Evolutionary conservation across 805 yeast species (phyloP).

Genomic region (Yarrowia sp.): DNA sequence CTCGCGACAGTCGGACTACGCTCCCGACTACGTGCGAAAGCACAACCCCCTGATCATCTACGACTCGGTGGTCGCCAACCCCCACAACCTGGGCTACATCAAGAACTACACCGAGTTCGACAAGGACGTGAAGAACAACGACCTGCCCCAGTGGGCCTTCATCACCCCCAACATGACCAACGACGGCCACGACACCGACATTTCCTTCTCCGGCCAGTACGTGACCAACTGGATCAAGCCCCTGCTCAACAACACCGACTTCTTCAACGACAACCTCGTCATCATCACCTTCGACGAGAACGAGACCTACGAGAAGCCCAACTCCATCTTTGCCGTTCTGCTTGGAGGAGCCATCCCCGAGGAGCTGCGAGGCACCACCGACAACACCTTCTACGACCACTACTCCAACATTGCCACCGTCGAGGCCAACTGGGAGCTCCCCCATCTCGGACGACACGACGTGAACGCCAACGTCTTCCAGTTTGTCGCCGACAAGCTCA

Average conservation of each 20-base stretch:
- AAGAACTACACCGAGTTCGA: constrained; percentile 50
- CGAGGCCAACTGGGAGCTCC: constrained; percentile 52
- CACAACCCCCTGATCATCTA: constrained; percentile 50
- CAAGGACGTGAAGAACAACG: constrained; percentile 43
- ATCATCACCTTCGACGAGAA: constrained; percentile 53
- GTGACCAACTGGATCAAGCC: constrained; percentile 47
- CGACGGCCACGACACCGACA: constrained; percentile 52
- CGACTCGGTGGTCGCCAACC: constrained; percentile 43
- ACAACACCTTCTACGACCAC: constrained; percentile 51
- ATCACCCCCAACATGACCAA: constrained; percentile 55
- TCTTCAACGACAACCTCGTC: constrained; percentile 48
- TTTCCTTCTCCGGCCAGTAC: constrained; percentile 50
- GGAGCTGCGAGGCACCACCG: constrained; percentile 46
- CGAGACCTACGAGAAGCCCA: constrained; percentile 45
- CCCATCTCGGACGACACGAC: constrained; percentile 52
- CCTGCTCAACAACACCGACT: constrained; percentile 46
- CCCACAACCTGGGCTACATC: constrained; percentile 45
- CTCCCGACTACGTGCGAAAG: constrained; percentile 52
- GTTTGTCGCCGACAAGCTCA: constrained; percentile 43
- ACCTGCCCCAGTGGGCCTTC: constrained; percentile 53
- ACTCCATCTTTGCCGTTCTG: constrained; percentile 47
- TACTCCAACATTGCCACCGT: constrained; percentile 51
- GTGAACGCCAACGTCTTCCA: constrained; percentile 51
- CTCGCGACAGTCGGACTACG: constrained; percentile 45
- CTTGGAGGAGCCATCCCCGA: constrained; percentile 51